Conservation (phyloP, 768 basidiomycete species). For the Cystofilobasidium bisporidii region DNA sequence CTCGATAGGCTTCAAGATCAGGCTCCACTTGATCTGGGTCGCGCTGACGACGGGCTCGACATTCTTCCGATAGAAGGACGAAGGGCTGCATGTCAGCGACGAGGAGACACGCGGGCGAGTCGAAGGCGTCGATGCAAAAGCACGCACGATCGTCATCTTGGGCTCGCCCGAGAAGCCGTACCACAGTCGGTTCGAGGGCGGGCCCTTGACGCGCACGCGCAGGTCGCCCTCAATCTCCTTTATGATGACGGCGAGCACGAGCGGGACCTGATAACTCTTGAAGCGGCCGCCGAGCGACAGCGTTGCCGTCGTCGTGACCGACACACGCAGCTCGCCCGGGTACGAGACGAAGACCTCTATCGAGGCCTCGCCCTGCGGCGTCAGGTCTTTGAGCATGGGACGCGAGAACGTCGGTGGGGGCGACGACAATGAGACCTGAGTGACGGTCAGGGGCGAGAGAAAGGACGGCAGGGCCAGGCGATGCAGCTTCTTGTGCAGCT, state of each 20-base stretch:
- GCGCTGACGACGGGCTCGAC: slow-evolving; percentile 92
- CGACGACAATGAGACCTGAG: slow-evolving; percentile 8
- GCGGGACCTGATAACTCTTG: slow-evolving; percentile 78
- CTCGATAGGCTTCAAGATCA: slow-evolving; percentile 85
- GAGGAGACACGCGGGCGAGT: no score
- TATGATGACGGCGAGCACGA: slow-evolving; percentile 77
- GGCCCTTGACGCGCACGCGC: slow-evolving; percentile 71
- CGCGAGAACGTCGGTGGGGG: slow-evolving; percentile 59
- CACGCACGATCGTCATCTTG: slow-evolving; percentile 56
- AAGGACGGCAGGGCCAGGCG: slow-evolving; percentile 15
- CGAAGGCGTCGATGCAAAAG: neutral
- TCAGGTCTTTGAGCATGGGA: slow-evolving; percentile 96
- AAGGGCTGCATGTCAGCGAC: neutral
- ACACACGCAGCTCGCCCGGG: slow-evolving; percentile 71
- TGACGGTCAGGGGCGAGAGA: slow-evolving; percentile 21
- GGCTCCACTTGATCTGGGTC: slow-evolving; percentile 84
- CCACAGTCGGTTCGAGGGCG: slow-evolving; percentile 92
- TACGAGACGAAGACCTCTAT: slow-evolving; percentile 66
- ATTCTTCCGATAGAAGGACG: slow-evolving; percentile 36
- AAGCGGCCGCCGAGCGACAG: slow-evolving; percentile 46
- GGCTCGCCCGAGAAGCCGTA: slow-evolving; percentile 81
- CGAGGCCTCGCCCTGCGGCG: slow-evolving; percentile 82
- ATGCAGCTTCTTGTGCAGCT: slow-evolving; percentile 17
- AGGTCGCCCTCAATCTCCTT: slow-evolving; percentile 86
- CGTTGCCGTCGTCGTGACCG: slow-evolving; percentile 76